Conservation (phyloP, 2,329 filamentous ascomycete genomes). For the Fusarium beomiforme region DNA sequence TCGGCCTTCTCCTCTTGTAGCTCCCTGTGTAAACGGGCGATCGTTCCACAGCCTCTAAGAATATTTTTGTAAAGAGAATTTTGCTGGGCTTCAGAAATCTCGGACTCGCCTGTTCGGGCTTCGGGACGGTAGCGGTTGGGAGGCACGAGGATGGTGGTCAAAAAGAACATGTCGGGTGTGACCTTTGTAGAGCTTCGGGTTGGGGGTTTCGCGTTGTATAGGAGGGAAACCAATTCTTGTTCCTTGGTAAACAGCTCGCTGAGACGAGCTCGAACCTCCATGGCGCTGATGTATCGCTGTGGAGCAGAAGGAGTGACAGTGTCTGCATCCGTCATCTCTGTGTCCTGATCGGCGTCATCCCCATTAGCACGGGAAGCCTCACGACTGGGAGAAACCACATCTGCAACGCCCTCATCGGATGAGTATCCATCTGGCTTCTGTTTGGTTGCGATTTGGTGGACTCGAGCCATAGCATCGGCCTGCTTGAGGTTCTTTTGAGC, state of each 20-base stretch:
- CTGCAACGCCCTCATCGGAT: conserved; percentile 76
- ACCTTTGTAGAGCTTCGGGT: conserved; percentile 66
- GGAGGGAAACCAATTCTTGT: conserved; percentile 80
- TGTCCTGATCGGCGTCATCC: conserved; percentile 58
- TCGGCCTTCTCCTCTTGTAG: conserved; percentile 58
- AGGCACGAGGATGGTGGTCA: conserved; percentile 85
- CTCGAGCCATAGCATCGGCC: conserved; percentile 72
- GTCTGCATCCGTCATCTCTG: conserved; percentile 48
- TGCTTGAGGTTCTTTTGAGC: conserved; percentile 72
- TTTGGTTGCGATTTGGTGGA: conserved; percentile 49
- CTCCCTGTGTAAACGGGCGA: conserved; percentile 72
- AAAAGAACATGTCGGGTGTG: conserved; percentile 93
- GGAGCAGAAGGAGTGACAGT: conserved; percentile 29
- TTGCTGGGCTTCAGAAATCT: conserved; percentile 87
- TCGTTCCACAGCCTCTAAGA: conserved; percentile 76
- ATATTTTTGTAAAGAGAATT: conserved; percentile 90
- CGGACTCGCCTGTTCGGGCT: conserved; percentile 80
- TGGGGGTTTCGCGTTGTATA: conserved; percentile 80
- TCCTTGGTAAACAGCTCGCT: conserved; percentile 87
- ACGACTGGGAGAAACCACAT: conserved; percentile 63
- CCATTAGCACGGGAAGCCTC: conserved; percentile 52
- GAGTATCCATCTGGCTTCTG: conserved; percentile 56
- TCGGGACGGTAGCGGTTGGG: conserved; percentile 93
- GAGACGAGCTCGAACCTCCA: conserved; percentile 84
- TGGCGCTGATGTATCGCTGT: conserved; percentile 83